Evolutionary conservation across 2,329 filamentous ascomycete species (phyloP), one percentile per base, ranked within the genome.

Genomic region (Fusarium chlamydosporum): DNA sequence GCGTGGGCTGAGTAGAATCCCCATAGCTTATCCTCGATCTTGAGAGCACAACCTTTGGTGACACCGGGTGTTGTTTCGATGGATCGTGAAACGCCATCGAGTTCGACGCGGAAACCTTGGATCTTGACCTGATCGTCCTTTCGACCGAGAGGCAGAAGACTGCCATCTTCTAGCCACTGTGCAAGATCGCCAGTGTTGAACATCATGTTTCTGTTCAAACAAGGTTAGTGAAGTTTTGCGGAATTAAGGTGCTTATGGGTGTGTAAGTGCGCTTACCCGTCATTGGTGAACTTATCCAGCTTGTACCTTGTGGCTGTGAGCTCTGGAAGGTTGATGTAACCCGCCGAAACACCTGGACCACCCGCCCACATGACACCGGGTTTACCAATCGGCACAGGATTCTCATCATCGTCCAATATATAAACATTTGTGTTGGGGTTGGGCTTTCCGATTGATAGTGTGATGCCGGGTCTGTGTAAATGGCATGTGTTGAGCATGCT

Each of bases 281-380:
- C 61, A 0, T 62, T 53, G 5, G 61, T 41, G 16, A 69, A 68
- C 84, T 69, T 69, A 16, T 68, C 66, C 2, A 34, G 16, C 20
- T 68, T 68, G 4, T 68, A 68, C 1, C 66, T 51, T 16, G 31
- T 52, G 0, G 46, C 55, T 11, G 66, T 68, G 1, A 69, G 6
- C 7, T 62, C 54, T 0, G 65, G 56, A 0, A 68, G 34, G 20
- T 65, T 65, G 20, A 69, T 34, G n/a, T 68, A 68, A 26, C 65
- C 65, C 6, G 41, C 37, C 1, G 66, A 67, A 2, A 68, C 66
- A 23, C 66, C 61, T 2, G n/a, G 41, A 6, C 66, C 66, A 0
- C 66, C 86, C 9, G 85, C 85, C 85, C 86, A 88, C 81, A 88
- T 86, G 4, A 82, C 73, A 7, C 86, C 86, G 0, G 83, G 77